These are phyloP conservation scores for Aspergillus hancockii DNA, from an alignment of 495 filamentous ascomycete genomes.

Conservation along the genomic window DNA sequence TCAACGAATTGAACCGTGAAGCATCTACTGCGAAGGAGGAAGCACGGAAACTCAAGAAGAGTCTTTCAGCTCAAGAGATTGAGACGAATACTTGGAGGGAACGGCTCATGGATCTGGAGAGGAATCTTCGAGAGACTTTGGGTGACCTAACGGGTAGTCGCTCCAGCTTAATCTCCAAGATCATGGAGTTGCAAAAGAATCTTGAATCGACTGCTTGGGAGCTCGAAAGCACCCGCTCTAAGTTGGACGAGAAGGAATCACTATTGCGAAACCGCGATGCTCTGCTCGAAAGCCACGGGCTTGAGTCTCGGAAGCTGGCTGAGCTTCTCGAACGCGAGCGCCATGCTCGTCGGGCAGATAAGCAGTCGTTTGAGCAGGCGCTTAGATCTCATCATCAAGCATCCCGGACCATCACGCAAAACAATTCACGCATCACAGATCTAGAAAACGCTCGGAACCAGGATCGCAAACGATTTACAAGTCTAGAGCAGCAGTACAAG, in stretches of 20 bases:
- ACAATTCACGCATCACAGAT: slow-evolving; percentile 80
- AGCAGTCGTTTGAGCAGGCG: slow-evolving; percentile 81
- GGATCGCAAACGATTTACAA: slow-evolving; percentile 71
- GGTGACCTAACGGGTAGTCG: slow-evolving; percentile 85
- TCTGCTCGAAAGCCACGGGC: slow-evolving; percentile 83
- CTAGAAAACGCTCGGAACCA: slow-evolving; percentile 72
- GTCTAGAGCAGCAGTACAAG: slow-evolving; percentile 74
- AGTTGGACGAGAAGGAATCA: slow-evolving; percentile 82
- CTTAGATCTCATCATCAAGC: slow-evolving; percentile 84
- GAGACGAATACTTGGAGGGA: slow-evolving; percentile 89
- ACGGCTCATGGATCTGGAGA: slow-evolving; percentile 84
- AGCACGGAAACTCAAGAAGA: slow-evolving; percentile 74
- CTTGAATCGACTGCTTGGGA: slow-evolving; percentile 80
- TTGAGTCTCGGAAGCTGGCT: slow-evolving; percentile 80
- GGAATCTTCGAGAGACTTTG: slow-evolving; percentile 78
- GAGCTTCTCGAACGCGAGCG: slow-evolving; percentile 93
- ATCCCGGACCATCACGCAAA: slow-evolving; percentile 76
- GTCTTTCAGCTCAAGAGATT: slow-evolving; percentile 77
- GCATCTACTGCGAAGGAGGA: slow-evolving; percentile 84
- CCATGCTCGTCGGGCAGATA: slow-evolving; percentile 77
- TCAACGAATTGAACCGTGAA: slow-evolving; percentile 85
- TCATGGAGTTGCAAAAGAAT: slow-evolving; percentile 83
- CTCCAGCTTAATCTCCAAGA: slow-evolving; percentile 80
- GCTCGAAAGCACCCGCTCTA: slow-evolving; percentile 72
- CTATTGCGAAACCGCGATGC: slow-evolving; percentile 88